phyloP scores from a whole-genome alignment of 768 basidiomycete species.

The Daedaleopsis sinensis region DNA sequence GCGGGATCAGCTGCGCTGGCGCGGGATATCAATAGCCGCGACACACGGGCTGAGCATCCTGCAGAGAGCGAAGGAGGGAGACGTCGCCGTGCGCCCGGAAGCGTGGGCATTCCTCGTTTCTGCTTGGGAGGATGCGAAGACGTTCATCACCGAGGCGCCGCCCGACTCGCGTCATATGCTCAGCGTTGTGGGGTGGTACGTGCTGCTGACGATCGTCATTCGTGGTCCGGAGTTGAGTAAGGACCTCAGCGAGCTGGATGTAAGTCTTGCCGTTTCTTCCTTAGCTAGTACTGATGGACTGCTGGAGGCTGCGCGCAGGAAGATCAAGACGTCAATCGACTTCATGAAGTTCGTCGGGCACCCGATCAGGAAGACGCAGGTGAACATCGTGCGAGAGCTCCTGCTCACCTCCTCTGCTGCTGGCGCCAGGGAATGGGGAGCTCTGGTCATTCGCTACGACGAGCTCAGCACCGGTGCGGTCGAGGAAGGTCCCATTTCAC shows the following conservation, averaged over 20 bases:
- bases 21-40: conserved; percentile 63
- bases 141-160: conserved; percentile 55
- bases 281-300: neutral
- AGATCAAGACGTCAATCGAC: conserved; percentile 55
- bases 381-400: conserved; percentile 54
- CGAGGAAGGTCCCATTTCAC: too few relatives aligned
- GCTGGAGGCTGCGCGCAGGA: conserved; percentile 37
- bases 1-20: conserved; percentile 56
- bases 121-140: conserved; percentile 61
- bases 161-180: conserved; percentile 66
- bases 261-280: conserved; percentile 29
- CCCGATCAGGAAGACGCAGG: conserved; percentile 50
- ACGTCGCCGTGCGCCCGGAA: conserved; percentile 49
- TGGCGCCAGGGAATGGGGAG: conserved; percentile 51
- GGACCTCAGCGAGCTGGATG: conserved; percentile 55
- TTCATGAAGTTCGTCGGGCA: conserved; percentile 50
- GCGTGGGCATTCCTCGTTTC: conserved; percentile 63
- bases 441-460: conserved; percentile 42
- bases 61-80: conserved; percentile 38
- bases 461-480: conserved; percentile 32
- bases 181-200: conserved; percentile 60
- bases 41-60: conserved; percentile 56
- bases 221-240: conserved; percentile 51
- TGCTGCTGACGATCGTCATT: conserved; percentile 53
- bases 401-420: conserved; percentile 49